Evolutionary conservation across 2,329 filamentous ascomycete species (phyloP), one percentile per base, ranked within the genome.

Genomic region (Trichoderma breve): DNA sequence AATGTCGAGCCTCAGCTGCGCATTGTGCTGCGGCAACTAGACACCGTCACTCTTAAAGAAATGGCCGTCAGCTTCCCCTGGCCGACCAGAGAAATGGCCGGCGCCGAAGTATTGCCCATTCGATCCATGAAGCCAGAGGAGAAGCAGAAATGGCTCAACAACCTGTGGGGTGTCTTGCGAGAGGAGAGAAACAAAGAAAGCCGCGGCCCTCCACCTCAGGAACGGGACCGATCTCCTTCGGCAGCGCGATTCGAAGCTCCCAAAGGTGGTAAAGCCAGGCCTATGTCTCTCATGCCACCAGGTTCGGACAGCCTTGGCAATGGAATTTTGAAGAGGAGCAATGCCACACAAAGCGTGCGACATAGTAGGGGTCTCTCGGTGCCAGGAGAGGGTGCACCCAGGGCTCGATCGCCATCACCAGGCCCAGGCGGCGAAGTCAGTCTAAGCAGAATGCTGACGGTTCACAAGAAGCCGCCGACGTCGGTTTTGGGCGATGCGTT

Each of bases 21-120:
- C 34, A 79, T 78, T 18, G 78, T 82, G 6, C 74, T 82, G 34
- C 75, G 78, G 2, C 79, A 81, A 70, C 74, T 82, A 6, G 71
- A 76, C 39, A 73, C 75, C 8, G 61, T 76, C 1, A 81, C 80
- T 0, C 76, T 81, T 8, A 76, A 77, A 0, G 78, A 82, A 63
- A 82, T 82, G 80, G 79, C 79, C 1, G 79, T 81, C 43, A 80
- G 78, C 67, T 81, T 81, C 67, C 80, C 80, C 18, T 82, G 80
- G 80, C 80, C 80, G 0, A 81, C 79, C 1, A 73, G 79, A 7
- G 78, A 81, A 53, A 81, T 81, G 79, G 77, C 75, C 6, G 80
- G 78, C 6, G 79, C 77, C 3, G 80, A 82, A 70, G 79, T 82
- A 8, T 63, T 81, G 2, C 80, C 80, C 39, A 75, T 79, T 55